phyloP scores from a whole-genome alignment of 352 stramenopile genomes.

The Phytophthora nicotianae region DNA sequence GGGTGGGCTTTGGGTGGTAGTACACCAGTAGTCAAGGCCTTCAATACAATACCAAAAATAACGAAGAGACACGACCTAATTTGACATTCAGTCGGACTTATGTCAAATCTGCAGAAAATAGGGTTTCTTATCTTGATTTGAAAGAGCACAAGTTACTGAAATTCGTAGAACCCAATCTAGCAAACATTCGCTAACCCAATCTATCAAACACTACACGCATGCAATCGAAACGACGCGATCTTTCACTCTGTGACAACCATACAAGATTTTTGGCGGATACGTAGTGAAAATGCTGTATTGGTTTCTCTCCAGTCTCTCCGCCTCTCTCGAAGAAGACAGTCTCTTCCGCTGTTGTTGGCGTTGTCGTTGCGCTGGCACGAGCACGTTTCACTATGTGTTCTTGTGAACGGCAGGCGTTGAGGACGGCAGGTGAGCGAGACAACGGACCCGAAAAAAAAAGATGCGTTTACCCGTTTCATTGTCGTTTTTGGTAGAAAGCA shows the following conservation, averaged over 20 bases:
- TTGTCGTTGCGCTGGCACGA: slow-evolving; percentile 6
- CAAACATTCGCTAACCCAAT: not conserved
- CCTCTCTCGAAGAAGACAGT: not conserved
- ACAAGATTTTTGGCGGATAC: slow-evolving; percentile 8
- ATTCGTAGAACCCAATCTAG: slow-evolving; percentile 7
- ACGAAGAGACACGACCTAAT: slow-evolving; percentile 10
- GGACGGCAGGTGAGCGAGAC: not conserved
- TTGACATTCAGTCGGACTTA: not conserved
- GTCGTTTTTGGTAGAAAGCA: slow-evolving; percentile 22
- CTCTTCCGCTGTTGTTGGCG: slow-evolving; percentile 3
- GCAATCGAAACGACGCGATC: slow-evolving; percentile 18
- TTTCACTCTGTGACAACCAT: slow-evolving; percentile 17
- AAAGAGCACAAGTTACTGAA: not conserved
- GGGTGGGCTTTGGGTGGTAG: slow-evolving; percentile 14
- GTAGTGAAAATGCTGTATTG: too few species aligned
- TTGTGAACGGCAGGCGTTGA: slow-evolving; percentile 30
- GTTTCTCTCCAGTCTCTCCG: slow-evolving; percentile 1
- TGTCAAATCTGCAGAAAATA: slow-evolving; percentile 2
- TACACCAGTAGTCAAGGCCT: slow-evolving; percentile 29
- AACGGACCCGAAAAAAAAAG: slow-evolving; percentile 18
- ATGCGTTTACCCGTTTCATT: slow-evolving; percentile 20
- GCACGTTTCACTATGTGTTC: slow-evolving; percentile 23
- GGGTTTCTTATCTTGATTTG: not conserved
- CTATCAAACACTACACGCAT: not conserved
- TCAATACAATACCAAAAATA: slow-evolving; percentile 27